Conservation (phyloP, 2,329 filamentous ascomycete genomes). For the Ophiosphaerella korrae region DNA sequence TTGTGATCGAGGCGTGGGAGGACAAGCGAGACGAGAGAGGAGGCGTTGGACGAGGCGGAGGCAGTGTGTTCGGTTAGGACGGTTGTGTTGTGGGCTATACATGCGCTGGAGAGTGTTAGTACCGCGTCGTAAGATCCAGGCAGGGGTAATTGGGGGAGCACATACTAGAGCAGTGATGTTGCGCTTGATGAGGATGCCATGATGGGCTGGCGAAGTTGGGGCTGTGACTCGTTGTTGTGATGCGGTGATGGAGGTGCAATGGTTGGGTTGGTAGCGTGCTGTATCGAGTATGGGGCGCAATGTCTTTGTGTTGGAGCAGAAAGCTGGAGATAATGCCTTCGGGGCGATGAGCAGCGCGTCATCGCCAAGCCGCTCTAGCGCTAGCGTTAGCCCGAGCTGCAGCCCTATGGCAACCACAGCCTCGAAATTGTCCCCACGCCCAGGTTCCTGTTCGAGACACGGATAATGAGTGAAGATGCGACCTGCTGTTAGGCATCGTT, state of each 20-base stretch:
- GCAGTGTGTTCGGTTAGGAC: conserved; percentile 93
- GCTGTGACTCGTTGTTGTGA: conserved; percentile 8
- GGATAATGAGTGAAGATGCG: too few species aligned
- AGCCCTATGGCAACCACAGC: too few species aligned
- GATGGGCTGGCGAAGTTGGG: conserved; percentile 3
- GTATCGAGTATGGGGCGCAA: conserved; percentile 1
- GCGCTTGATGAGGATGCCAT: conserved; percentile 48
- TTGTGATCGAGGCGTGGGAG: conserved; percentile 91
- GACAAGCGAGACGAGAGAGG: conserved; percentile 87
- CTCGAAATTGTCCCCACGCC: too few species aligned
- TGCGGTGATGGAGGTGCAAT: conserved; percentile 9
- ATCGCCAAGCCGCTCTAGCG: conserved; percentile 20
- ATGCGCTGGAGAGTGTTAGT: conserved; percentile 65
- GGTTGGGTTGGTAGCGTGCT: conserved; percentile 4
- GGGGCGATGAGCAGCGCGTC: conserved; percentile 23
- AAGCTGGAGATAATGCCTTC: conserved; percentile 31
- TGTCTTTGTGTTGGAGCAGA: conserved; percentile 17
- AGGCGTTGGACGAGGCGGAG: conserved; percentile 79
- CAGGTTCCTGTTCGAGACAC: background rate
- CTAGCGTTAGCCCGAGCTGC: background rate
- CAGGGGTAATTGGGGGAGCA: background rate
- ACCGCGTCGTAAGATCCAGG: background rate
- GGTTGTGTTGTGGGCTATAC: conserved; percentile 90
- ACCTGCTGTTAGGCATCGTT: too few species aligned
- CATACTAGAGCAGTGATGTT: conserved; percentile 49